Percentiles rank a stretch among this genome's conserved stretches.
These are phyloP conservation scores for Sclerospora graminicola DNA, from an alignment of 352 stramenopile genomes.

Conservation along the genomic window DNA sequence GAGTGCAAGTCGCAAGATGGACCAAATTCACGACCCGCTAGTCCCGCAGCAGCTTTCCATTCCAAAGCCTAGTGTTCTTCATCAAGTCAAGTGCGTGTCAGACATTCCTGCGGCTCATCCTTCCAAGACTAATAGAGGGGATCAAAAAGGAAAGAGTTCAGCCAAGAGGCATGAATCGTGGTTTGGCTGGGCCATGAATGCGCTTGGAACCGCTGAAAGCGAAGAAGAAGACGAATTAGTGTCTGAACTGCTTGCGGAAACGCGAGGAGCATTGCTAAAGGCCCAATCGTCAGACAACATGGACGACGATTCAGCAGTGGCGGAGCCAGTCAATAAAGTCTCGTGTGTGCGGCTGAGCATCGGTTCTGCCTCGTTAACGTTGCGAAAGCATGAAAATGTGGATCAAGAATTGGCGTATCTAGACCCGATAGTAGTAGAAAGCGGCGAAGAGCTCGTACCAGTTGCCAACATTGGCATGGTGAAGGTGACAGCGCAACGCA, in stretches of 20 bases:
- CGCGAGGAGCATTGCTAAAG: conserved; percentile 36
- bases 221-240: conserved; percentile 60
- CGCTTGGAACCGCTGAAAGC: conserved; percentile 32
- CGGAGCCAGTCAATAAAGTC: conserved; percentile 16
- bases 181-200: conserved; percentile 66
- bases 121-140: background rate
- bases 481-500: conserved; percentile 34
- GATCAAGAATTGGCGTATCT: conserved; percentile 3
- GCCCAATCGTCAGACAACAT: conserved; percentile 7
- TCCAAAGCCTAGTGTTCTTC: background rate
- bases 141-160: background rate
- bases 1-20: conserved; percentile 25
- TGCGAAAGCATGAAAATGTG: conserved; percentile 43
- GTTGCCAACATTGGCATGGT: conserved; percentile 80
- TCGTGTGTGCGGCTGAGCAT: conserved; percentile 52
- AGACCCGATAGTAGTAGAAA: conserved; percentile 10
- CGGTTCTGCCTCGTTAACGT: conserved; percentile 41
- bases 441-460: conserved; percentile 48
- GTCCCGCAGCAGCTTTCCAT: background rate
- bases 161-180: conserved; percentile 29
- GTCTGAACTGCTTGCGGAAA: conserved; percentile 58
- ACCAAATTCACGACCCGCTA: conserved; percentile 5
- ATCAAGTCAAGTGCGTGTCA: background rate
- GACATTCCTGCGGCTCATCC: background rate
- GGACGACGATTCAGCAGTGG: too few relatives aligned